Conservation (phyloP, 345 rosid species). For the Ceriops decandra region DNA sequence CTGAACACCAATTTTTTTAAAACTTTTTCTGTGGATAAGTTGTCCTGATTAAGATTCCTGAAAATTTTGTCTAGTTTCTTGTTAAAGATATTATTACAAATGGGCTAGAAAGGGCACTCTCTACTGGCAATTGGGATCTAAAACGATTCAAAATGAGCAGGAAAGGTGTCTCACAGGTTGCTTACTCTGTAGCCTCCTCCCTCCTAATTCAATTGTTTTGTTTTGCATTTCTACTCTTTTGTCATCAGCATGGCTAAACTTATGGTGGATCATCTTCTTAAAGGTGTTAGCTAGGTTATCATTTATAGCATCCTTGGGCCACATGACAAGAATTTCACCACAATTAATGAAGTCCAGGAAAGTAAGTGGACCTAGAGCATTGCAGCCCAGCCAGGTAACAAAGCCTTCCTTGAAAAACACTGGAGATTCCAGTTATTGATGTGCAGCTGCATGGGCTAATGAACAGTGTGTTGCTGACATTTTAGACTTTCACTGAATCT, state of each 20-base stretch:
- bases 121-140: conserved; percentile 88
- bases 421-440: conserved; percentile 1
- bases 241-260: conserved; percentile 14
- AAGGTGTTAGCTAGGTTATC: conserved; percentile 84
- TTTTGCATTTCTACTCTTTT: conserved; percentile 13
- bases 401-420: background rate
- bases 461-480: background rate
- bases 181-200: conserved; percentile 6
- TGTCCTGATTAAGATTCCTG: background rate
- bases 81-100: conserved; percentile 40
- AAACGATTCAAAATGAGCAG: conserved; percentile 92
- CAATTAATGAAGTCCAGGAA: conserved; percentile 97
- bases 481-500: background rate
- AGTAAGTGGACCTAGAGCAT: conserved; percentile 98
- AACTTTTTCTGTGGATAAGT: background rate
- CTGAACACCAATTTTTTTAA: background rate
- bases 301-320: conserved; percentile 74
- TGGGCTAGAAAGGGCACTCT: conserved; percentile 86
- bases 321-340: conserved; percentile 70
- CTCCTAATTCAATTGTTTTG: conserved; percentile 9
- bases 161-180: conserved; percentile 96
- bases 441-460: conserved; percentile 5
- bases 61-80: conserved; percentile 32
- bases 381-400: conserved; percentile 95
- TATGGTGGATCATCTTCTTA: conserved; percentile 21